A percentile compares a stretch with the other conserved stretches of the same genome.
Conservation (phyloP, 2,329 filamentous ascomycete genomes). For the Arthrobotrys iridis region DNA sequence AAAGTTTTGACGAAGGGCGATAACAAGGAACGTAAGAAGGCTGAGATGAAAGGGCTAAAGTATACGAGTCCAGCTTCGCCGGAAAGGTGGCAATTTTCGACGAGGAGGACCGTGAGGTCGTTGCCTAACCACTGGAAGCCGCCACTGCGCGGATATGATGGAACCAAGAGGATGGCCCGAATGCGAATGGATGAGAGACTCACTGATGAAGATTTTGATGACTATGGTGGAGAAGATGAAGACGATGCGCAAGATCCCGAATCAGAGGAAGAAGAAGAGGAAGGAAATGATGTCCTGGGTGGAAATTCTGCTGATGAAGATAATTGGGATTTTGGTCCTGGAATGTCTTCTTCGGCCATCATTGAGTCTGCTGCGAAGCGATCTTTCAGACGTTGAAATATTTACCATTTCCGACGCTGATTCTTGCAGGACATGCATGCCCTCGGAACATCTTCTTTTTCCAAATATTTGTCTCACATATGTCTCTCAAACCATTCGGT, state of each 20-base stretch:
- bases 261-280: neutral
- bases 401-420: no score
- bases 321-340: neutral
- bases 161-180: neutral
- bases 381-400: neutral
- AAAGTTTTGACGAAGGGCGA: neutral
- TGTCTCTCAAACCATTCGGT: no score
- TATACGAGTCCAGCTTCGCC: conserved; percentile 2
- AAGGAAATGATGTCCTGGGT: neutral
- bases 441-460: neutral
- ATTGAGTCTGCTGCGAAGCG: neutral
- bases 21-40: neutral
- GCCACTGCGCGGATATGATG: neutral
- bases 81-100: neutral
- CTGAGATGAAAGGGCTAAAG: neutral
- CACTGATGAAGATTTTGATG: neutral
- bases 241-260: neutral
- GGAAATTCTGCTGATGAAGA: neutral
- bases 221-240: neutral
- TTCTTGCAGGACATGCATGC: neutral
- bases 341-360: neutral
- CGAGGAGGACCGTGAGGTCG: neutral
- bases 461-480: no score
- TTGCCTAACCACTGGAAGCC: neutral
- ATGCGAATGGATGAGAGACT: neutral